Evolutionary conservation across 176 grass and related monocot genomes (phyloP).

Genomic region (barley (Hordeum vulgare)): DNA sequence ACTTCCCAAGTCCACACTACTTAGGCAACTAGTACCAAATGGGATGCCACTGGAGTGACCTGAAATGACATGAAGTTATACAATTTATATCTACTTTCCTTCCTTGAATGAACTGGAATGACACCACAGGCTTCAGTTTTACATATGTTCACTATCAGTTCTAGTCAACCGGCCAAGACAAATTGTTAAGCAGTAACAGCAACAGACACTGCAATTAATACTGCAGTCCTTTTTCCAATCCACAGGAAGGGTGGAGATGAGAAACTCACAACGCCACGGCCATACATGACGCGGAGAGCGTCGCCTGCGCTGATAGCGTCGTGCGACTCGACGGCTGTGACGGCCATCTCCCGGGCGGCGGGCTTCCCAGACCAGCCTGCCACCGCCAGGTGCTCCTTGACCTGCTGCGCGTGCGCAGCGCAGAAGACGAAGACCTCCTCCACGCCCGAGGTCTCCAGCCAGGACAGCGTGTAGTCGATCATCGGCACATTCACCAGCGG

Average conservation of each 20-base stretch:
- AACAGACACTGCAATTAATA: not conserved
- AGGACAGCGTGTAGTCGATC: conserved; percentile 86
- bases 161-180: not conserved
- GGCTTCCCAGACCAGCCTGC: conserved; percentile 50
- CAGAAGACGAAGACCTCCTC: conserved; percentile 93
- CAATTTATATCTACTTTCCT: not conserved
- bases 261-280: conserved; percentile 43
- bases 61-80: not conserved
- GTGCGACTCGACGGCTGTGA: conserved; percentile 59
- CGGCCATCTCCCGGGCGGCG: conserved; percentile 31
- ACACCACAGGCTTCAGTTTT: not conserved
- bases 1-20: not conserved
- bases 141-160: not conserved
- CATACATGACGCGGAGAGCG: conserved; percentile 61
- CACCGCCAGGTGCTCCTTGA: conserved; percentile 69
- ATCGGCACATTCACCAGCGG: conserved; percentile 87
- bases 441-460: conserved; percentile 79
- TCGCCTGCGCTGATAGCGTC: conserved; percentile 72
- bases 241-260: not conserved
- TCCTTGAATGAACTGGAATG: conserved; percentile 26
- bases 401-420: conserved; percentile 69
- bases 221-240: not conserved
- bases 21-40: not conserved
- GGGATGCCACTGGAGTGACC: not conserved
- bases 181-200: not conserved